Base-by-base conservation (phyloP, 805 yeast genomes). In the Sungouiozyma intestinalis region DNA sequence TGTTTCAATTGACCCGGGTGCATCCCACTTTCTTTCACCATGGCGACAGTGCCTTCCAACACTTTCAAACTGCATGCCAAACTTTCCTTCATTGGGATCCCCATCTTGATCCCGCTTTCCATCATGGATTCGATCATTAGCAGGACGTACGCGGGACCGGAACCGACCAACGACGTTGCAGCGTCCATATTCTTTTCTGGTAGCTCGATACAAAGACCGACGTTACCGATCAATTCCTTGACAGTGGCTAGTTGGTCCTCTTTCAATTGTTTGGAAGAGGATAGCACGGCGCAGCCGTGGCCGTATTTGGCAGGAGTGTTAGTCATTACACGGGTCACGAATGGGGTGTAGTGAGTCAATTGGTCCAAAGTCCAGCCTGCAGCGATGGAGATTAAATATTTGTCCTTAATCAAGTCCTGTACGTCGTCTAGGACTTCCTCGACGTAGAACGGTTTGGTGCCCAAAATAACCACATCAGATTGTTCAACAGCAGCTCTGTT, bases 181-280 rank as follows among this genome's bases (percentile, higher is more conserved):
- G 90, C 95, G 59, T 92, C 97, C 87, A 90, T 87, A 63, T 86
- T 84, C 60, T 82, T 81, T 64, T 92, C 99, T 16, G 88, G 90
- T 35, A 84, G 65, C 50, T 74, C 76, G 45, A 66, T 62, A 42
- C 76, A 64, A 50, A 72, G 70, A 4, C 92, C 92, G 42, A 82
- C 78, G 31, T 85, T 77, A 37, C 72, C 66, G 29, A 80, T 69
- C 44, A 83, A 64, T 44, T 64, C 52, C 8, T 50, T 43, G 1
- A 72, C 73, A 8, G 51, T 31, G 19, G 44, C 33, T 31, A 48
- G 53, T 48, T 71, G 71, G 37, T 67, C 65, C 24, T 57, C 53
- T 32, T 64, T 67, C 16, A 79, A 79, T 9, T 62, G 63, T 2
- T 63, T 48, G 8, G 90, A 76, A 55, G 84, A 78, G 2, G 95